Evolutionary conservation across 208 protist species (phyloP).

Genomic region (Leishmania guyanensis): DNA sequence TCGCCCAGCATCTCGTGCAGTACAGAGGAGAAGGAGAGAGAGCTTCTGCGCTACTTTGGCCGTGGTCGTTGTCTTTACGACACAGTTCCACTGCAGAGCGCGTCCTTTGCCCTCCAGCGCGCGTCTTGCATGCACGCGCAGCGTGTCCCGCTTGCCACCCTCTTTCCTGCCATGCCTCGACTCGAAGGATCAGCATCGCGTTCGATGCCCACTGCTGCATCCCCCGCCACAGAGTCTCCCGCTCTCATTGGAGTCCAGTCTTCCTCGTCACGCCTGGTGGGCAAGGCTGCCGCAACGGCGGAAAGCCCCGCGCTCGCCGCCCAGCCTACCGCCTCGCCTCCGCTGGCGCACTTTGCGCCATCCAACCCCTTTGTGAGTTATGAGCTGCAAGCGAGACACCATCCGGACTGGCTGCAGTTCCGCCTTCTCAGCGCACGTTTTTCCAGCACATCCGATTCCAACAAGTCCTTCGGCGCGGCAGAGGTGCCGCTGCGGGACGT

Average conservation of each 20-base stretch:
- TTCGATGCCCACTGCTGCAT: not conserved
- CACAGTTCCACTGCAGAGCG: conserved; percentile 7
- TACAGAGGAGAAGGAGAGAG: conserved; percentile 12
- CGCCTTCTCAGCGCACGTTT: conserved; percentile 51
- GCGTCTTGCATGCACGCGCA: conserved; percentile 18
- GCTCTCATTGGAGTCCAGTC: not conserved
- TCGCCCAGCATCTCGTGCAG: not conserved
- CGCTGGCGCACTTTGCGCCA: not conserved
- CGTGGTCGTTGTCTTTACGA: conserved; percentile 17
- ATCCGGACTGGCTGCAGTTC: conserved; percentile 14
- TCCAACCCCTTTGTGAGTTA: conserved; percentile 11
- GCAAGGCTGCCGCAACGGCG: not conserved
- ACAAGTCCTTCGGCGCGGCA: conserved; percentile 37
- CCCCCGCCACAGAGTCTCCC: not conserved
- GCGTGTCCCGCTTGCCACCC: conserved; percentile 22
- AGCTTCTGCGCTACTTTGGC: conserved; percentile 36
- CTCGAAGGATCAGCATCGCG: not conserved
- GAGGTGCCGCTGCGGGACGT: conserved; percentile 31
- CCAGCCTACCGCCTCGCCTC: not conserved
- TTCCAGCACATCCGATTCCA: conserved; percentile 37
- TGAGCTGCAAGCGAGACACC: not conserved
- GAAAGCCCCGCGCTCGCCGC: not conserved
- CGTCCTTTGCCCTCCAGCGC: conserved; percentile 25
- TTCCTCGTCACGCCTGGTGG: not conserved
- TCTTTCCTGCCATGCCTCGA: conserved; percentile 18